Percentiles rank a stretch among this genome's conserved stretches.
Conservation (phyloP, 2,329 filamentous ascomycete species). For the Talaromyces sp. region DNA sequence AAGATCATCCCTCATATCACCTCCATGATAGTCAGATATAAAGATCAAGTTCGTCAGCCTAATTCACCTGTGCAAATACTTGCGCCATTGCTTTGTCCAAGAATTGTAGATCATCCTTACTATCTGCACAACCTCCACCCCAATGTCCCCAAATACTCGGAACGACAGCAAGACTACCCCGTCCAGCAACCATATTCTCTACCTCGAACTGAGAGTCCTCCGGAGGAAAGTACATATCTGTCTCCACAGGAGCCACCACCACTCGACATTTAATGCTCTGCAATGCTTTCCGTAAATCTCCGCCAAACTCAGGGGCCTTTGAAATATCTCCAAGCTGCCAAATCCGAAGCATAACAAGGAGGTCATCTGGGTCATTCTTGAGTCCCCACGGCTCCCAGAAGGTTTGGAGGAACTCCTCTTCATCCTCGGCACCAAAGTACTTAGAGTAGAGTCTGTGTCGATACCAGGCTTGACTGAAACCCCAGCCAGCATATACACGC, state of each 20-base stretch:
- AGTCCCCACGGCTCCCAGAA: slow-evolving; percentile 74
- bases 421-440: slow-evolving; percentile 61
- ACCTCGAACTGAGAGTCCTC: slow-evolving; percentile 78
- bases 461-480: slow-evolving; percentile 77
- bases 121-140: slow-evolving; percentile 70
- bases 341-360: slow-evolving; percentile 72
- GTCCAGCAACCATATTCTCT: slow-evolving; percentile 57
- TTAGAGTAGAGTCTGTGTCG: slow-evolving; percentile 67
- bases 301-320: slow-evolving; percentile 65
- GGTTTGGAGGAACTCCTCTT: slow-evolving; percentile 71
- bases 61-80: slow-evolving; percentile 45
- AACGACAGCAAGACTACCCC: slow-evolving; percentile 56
- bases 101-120: slow-evolving; percentile 69
- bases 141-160: slow-evolving; percentile 67
- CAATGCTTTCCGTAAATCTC: slow-evolving; percentile 65
- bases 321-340: slow-evolving; percentile 76
- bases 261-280: slow-evolving; percentile 68
- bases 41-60: not conserved
- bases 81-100: slow-evolving; percentile 61
- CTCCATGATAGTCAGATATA: not conserved
- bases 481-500: slow-evolving; percentile 74
- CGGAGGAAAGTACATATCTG: slow-evolving; percentile 78
- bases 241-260: slow-evolving; percentile 68
- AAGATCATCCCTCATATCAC: not conserved
- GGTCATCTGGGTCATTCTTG: slow-evolving; percentile 65